Evolutionary conservation across 2,329 filamentous ascomycete species (phyloP).

Genomic region (Aspergillus melleus): DNA sequence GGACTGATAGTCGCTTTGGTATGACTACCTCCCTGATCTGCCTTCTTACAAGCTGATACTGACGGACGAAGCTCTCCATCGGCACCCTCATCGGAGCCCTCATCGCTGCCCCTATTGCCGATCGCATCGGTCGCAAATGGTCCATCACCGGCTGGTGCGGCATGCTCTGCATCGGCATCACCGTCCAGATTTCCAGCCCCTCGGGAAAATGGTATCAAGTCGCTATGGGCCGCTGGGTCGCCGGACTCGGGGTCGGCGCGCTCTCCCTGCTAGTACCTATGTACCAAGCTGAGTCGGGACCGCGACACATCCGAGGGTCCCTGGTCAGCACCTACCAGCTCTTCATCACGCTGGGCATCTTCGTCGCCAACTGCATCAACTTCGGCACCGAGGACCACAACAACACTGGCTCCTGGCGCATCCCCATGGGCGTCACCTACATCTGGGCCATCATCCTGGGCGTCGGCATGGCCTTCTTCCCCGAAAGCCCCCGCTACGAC

Average conservation of each 20-base stretch:
- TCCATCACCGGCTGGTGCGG: constrained; percentile 42
- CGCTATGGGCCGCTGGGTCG: constrained; percentile 43
- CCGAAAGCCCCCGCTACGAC: constrained; percentile 59
- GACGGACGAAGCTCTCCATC: constrained; percentile 38
- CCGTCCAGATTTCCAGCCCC: constrained; percentile 44
- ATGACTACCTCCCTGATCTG: constrained; percentile 6
- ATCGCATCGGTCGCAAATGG: constrained; percentile 44
- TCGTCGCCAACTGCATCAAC: constrained; percentile 49
- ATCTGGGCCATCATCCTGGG: constrained; percentile 57
- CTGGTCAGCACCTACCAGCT: constrained; percentile 49
- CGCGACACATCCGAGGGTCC: constrained; percentile 47
- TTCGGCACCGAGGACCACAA: constrained; percentile 40
- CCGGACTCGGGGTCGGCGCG: constrained; percentile 46
- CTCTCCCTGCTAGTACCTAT: constrained; percentile 46
- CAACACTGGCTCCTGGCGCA: constrained; percentile 48
- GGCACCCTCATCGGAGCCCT: constrained; percentile 47
- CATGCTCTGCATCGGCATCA: constrained; percentile 41
- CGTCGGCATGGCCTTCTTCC: constrained; percentile 55
- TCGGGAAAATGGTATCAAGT: constrained; percentile 41
- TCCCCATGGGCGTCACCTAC: constrained; percentile 58
- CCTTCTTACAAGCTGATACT: not conserved
- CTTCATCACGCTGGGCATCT: constrained; percentile 49
- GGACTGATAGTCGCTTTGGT: constrained; percentile 46
- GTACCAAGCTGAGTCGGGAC: constrained; percentile 47
- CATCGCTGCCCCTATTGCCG: constrained; percentile 41